Evolutionary conservation across 352 stramenopile genomes (phyloP), one percentile per base, ranked within the genome.

Genomic region (Phytophthora pluvialis): DNA sequence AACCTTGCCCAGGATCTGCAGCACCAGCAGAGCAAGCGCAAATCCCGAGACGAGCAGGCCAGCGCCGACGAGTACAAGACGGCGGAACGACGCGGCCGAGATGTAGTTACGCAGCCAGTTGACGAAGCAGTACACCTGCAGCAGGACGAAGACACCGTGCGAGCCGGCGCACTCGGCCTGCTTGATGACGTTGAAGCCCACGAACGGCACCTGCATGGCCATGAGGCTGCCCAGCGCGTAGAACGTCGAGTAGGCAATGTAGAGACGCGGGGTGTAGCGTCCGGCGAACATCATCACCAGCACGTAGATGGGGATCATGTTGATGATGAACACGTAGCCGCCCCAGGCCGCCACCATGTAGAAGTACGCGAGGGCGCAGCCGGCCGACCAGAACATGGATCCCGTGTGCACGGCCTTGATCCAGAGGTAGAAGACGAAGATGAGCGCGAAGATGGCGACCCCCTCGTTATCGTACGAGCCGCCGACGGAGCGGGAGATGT

Each of bases 291-390:
- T 81, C 68, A 99, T 90, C 40, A 93, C 73, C 11, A 98, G 73
- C 35, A 98, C 95, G 83, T 99, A 98, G 52, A 98, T 95, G 33
- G 95, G 97, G 59, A 99, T 95, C 68, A 99, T 93, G 83, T 99
- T 99, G 75, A 99, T 94, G 57, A 99, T 98, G 80, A 99, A 99
- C 15, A 99, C 93, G 80, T 99, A 99, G 33, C 97, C 97, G 51
- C 97, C 97, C 97, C 97, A 99, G 6, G 95, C 89, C 4, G 94
- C 92, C 15, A 98, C 96, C 91, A 97, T 97, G 86, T 99, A 98
- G 73, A 99, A 98, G 83, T 99, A 99, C 11, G 86, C 81, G 13
- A 99, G 88, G 63, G 83, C 82, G 59, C 83, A 94, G 39, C 64
- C 79, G 15, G 81, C 87, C 13, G 82, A 86, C 81, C 80, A 92